Base-by-base conservation (phyloP, 345 rosid genomes). In the Erodium maritimum region DNA sequence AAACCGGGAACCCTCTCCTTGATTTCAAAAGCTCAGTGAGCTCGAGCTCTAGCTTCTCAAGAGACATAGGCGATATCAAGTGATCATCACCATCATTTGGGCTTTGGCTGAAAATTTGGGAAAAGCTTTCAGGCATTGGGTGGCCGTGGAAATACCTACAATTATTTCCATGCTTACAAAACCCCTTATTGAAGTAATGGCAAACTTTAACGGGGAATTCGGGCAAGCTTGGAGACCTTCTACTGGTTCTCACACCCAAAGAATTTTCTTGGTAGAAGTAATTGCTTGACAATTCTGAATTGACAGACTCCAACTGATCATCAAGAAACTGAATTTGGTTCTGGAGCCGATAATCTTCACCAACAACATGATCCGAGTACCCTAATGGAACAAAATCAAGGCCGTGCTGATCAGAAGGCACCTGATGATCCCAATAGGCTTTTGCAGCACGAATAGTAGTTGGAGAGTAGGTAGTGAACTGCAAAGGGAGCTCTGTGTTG, bases 201-300 rank as follows among this genome's bases (percentile, higher is more conserved):
- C 99, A 94, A 18, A 82, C 59, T 75, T 87, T 94, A n/a, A 83
- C 81, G 1, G 96, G 90, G 62, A 85, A 85, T 50, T 84, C 94
- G 0, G 94, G 91, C 77, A 87, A 66, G 67, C 94, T 86, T 0
- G 95, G 90, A 18, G 95, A 91, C 74, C 86, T 78, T 46, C 88
- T 73, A 56, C 80, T 81, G 16, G 72, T 68, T 70, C 86, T 79
- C 29, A 69, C 79, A 56, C 78, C 74, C 54, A 75, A 56, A 34
- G 70, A 63, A 46, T 71, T 79, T 21, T 82, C 87, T 0, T 71
- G 78, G 55, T 76, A 71, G 34, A 72, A 71, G 73, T 76, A 78
- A 34, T 66, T 79, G 58, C 61, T 68, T 14, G 80, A 70, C 54
- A 82, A 74, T 20, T 84, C 87, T 5, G 87, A 69, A 60, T 67